A percentile compares a stretch with the other conserved stretches of the same genome.
These are phyloP conservation scores for Penicillium janthinellum DNA, from an alignment of 2,329 filamentous ascomycete genomes.

Conservation along the genomic window DNA sequence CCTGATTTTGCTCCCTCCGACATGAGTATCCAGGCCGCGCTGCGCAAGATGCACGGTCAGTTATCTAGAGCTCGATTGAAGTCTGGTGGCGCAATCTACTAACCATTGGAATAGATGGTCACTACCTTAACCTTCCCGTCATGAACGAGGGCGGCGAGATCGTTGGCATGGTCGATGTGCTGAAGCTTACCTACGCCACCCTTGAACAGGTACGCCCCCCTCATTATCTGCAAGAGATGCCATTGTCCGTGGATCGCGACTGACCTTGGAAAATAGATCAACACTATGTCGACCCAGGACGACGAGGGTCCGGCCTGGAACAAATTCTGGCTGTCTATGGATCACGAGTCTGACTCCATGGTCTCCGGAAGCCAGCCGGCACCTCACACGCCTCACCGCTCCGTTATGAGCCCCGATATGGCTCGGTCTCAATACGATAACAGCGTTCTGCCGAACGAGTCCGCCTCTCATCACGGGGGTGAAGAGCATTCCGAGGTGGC, in stretches of 20 bases:
- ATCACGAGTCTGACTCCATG: slow-evolving; percentile 94
- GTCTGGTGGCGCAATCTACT: slow-evolving; percentile 6
- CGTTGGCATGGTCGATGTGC: slow-evolving; percentile 98
- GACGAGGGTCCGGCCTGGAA: slow-evolving; percentile 98
- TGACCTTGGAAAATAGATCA: slow-evolving; percentile 57
- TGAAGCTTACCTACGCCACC: slow-evolving; percentile 97
- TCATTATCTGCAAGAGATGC: neutral
- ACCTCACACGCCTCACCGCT: slow-evolving; percentile 68
- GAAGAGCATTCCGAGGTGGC: slow-evolving; percentile 72
- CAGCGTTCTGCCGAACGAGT: slow-evolving; percentile 89
- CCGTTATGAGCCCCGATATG: slow-evolving; percentile 76
- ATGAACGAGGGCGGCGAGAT: slow-evolving; percentile 98
- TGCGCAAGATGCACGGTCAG: slow-evolving; percentile 98
- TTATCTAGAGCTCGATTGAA: slow-evolving; percentile 15
- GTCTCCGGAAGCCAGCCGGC: slow-evolving; percentile 80
- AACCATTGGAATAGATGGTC: slow-evolving; percentile 67
- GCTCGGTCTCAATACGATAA: slow-evolving; percentile 62
- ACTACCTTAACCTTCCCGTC: slow-evolving; percentile 96
- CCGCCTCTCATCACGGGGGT: slow-evolving; percentile 89
- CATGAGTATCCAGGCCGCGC: slow-evolving; percentile 97
- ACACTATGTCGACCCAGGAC: slow-evolving; percentile 86
- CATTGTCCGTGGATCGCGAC: neutral
- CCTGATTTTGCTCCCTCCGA: slow-evolving; percentile 98
- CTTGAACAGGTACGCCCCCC: slow-evolving; percentile 74
- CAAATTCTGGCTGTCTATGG: slow-evolving; percentile 97